Evolutionary conservation across 176 grass and related monocot genomes (phyloP).

Genomic region (Eleusine indica): DNA sequence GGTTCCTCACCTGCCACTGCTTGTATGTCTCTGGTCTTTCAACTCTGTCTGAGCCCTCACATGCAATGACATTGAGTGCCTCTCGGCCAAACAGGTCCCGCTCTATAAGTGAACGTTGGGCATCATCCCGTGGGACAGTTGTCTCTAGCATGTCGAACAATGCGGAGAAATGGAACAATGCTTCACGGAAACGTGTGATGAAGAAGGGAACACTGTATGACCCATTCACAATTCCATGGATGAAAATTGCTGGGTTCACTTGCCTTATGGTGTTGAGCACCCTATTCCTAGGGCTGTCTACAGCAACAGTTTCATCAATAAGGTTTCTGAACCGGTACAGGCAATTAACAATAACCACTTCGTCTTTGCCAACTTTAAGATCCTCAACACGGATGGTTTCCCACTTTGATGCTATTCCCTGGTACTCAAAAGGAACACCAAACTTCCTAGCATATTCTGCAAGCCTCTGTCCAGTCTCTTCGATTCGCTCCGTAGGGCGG

Average conservation of each 20-base stretch:
- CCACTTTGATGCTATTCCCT: slow-evolving; percentile 93
- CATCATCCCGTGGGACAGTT: slow-evolving; percentile 76
- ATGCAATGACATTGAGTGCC: slow-evolving; percentile 94
- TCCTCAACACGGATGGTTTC: slow-evolving; percentile 78
- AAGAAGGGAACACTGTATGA: slow-evolving; percentile 97
- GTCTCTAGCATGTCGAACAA: slow-evolving; percentile 94
- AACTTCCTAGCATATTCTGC: slow-evolving; percentile 82
- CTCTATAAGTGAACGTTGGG: slow-evolving; percentile 81
- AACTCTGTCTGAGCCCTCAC: slow-evolving; percentile 88
- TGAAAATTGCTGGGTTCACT: slow-evolving; percentile 86
- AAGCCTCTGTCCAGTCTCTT: slow-evolving; percentile 90
- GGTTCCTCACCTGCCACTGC: slow-evolving; percentile 96
- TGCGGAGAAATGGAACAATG: slow-evolving; percentile 88
- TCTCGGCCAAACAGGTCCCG: slow-evolving; percentile 88
- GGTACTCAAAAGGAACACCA: slow-evolving; percentile 78
- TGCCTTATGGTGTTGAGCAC: slow-evolving; percentile 94
- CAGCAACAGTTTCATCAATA: slow-evolving; percentile 89
- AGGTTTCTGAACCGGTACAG: slow-evolving; percentile 94
- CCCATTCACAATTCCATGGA: slow-evolving; percentile 94
- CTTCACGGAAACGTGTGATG: slow-evolving; percentile 91
- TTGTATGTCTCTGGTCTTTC: slow-evolving; percentile 97
- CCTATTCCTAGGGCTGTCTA: slow-evolving; percentile 90
- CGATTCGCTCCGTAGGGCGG: slow-evolving; percentile 81
- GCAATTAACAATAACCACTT: slow-evolving; percentile 95
- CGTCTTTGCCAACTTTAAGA: slow-evolving; percentile 72